Evolutionary conservation across 169 alveolate genomes (phyloP).

Genomic region (Plasmodium vinckei): DNA sequence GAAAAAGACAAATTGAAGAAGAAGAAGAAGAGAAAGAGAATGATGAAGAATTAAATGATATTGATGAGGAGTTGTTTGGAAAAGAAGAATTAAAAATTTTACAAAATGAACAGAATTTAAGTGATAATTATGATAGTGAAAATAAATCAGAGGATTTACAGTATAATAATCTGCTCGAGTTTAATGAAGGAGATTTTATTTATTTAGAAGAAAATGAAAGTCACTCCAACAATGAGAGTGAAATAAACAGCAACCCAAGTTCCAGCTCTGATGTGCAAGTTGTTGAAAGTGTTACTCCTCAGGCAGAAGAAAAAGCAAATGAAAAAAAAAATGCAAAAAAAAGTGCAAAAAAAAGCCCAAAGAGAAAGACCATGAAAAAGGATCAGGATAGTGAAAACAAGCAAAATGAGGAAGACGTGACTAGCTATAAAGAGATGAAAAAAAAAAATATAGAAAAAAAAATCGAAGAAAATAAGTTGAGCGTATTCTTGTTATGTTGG

Average conservation of each 20-base stretch:
- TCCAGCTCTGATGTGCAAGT: neutral
- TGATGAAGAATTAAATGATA: conserved; percentile 26
- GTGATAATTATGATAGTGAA: conserved; percentile 1
- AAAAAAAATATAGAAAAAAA: conserved; percentile 38
- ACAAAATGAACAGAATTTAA: conserved; percentile 6
- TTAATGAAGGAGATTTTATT: conserved; percentile 33
- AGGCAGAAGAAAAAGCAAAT: neutral
- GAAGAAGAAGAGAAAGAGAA: neutral
- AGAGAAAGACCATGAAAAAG: neutral
- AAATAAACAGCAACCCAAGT: neutral
- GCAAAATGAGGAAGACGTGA: neutral
- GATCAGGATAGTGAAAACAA: neutral
- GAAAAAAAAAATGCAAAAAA: neutral
- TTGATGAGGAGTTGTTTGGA: conserved; percentile 62
- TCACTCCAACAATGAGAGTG: conserved; percentile 17
- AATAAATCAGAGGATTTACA: neutral
- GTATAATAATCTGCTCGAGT: neutral
- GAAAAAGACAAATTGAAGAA: conserved; percentile 9
- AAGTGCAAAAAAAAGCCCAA: neutral
- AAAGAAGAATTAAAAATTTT: conserved; percentile 55
- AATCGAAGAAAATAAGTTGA: conserved; percentile 51
- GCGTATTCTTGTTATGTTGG: conserved; percentile 49
- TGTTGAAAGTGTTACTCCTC: neutral
- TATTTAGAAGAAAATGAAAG: conserved; percentile 15
- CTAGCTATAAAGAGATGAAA: conserved; percentile 7